A percentile compares a stretch with the other conserved stretches of the same genome.
Evolutionary conservation across 2,329 filamentous ascomycete species (phyloP).

Genomic region (Pseudopithomyces maydicus): DNA sequence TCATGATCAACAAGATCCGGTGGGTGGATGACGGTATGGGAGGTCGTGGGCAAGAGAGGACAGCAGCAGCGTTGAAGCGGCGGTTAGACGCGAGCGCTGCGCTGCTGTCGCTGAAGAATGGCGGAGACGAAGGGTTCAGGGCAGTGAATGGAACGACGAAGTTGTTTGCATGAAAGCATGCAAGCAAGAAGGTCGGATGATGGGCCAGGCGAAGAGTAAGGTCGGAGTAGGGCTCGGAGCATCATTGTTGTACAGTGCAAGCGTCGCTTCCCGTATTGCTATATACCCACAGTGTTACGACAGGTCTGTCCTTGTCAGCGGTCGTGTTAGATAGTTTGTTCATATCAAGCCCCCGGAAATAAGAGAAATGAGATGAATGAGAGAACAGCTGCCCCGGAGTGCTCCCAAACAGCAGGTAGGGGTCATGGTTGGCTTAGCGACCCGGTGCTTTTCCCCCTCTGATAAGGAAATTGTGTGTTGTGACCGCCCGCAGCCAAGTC

Average conservation of each 20-base stretch:
- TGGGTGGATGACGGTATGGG: slow-evolving; percentile 78
- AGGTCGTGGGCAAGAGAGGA: slow-evolving; percentile 44
- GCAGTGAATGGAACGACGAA: slow-evolving; percentile 31
- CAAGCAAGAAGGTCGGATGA: slow-evolving; percentile 3
- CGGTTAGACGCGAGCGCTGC: slow-evolving; percentile 43
- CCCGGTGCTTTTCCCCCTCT: slow-evolving; percentile 18
- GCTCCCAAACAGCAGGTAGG: not conserved
- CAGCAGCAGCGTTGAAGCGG: slow-evolving; percentile 42
- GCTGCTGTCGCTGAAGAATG: slow-evolving; percentile 37
- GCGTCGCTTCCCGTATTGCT: slow-evolving; percentile 39
- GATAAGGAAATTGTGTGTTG: slow-evolving; percentile 16
- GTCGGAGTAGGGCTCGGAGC: slow-evolving; percentile 8
- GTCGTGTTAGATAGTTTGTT: no score
- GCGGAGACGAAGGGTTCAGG: slow-evolving; percentile 26
- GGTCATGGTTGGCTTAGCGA: slow-evolving; percentile 4
- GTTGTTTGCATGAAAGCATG: slow-evolving; percentile 30
- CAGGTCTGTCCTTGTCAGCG: not conserved
- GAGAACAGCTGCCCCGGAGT: not conserved
- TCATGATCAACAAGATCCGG: slow-evolving; percentile 78
- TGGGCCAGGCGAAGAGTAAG: slow-evolving; percentile 16
- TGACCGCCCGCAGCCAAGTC: slow-evolving; percentile 10
- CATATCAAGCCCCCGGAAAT: not conserved
- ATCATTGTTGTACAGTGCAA: slow-evolving; percentile 24
- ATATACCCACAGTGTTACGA: slow-evolving; percentile 46
- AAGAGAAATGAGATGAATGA: no score